Percentiles rank a stretch among this genome's conserved stretches.
These are phyloP conservation scores for Macadamia integrifolia DNA, from an alignment of 164 flowering plant species.

Conservation along the genomic window DNA sequence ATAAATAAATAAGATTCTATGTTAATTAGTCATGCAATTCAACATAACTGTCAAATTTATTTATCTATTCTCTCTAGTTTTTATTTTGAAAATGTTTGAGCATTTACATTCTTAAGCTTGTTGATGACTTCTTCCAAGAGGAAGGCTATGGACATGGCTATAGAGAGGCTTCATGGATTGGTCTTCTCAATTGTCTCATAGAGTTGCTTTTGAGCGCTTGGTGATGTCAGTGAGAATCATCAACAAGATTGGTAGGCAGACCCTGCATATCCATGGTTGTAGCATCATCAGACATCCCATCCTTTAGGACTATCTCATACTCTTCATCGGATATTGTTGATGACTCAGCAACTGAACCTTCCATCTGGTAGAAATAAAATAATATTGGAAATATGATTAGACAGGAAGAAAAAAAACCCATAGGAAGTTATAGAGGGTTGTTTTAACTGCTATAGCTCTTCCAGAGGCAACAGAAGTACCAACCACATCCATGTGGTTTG, in stretches of 20 bases:
- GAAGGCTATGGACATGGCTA: constrained; percentile 12
- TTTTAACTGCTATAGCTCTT: no score
- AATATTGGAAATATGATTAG: neutral
- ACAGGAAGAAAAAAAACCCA: neutral
- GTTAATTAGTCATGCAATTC: no score
- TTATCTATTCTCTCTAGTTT: no score
- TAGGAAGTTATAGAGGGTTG: no score
- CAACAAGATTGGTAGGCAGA: neutral
- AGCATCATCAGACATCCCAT: constrained; percentile 27
- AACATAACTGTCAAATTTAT: no score
- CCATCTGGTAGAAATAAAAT: constrained; percentile 19
- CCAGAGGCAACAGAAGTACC: no score
- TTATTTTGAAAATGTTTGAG: neutral
- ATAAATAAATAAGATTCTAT: no score
- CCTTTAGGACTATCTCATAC: constrained; percentile 35
- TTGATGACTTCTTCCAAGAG: constrained; percentile 6
- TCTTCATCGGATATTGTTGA: constrained; percentile 60
- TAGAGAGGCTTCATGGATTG: no score
- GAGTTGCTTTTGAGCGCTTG: neutral
- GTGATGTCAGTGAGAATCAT: constrained; percentile 7
- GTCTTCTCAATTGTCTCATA: no score
- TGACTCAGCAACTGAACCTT: constrained; percentile 61
- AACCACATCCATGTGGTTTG: neutral
- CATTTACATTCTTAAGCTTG: constrained; percentile 2
- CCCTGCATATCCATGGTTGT: constrained; percentile 15